Evolutionary conservation across 192 early-diverging fungal species (phyloP).

Genomic region (Entomortierella lignicola): DNA sequence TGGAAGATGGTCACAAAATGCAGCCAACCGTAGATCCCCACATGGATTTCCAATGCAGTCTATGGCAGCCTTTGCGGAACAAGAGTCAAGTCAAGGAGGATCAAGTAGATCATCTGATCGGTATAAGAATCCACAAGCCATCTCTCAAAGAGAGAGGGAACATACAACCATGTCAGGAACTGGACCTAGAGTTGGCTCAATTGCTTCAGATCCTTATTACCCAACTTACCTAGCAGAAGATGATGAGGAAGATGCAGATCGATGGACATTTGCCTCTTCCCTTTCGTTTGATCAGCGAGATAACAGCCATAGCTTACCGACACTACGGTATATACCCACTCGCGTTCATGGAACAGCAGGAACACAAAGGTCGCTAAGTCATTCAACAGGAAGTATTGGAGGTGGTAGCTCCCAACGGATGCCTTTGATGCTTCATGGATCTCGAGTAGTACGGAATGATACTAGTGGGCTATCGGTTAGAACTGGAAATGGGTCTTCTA

Average conservation of each 20-base stretch:
- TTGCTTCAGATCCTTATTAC: conserved; percentile 46
- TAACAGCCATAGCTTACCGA: conserved; percentile 31
- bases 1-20: conserved; percentile 8
- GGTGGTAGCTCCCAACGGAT: conserved; percentile 24
- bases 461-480: conserved; percentile 32
- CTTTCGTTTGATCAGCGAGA: conserved; percentile 50
- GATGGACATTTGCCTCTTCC: conserved; percentile 57
- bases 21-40: conserved; percentile 4
- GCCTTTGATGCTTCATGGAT: conserved; percentile 26
- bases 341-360: conserved; percentile 29
- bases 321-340: conserved; percentile 51
- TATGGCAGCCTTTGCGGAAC: conserved; percentile 13
- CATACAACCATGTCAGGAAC: neutral
- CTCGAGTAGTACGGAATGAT: neutral
- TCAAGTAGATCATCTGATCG: conserved; percentile 36
- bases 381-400: conserved; percentile 45
- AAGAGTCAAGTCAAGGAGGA: conserved; percentile 8
- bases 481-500: conserved; percentile 31
- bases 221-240: conserved; percentile 48
- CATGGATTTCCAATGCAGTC: conserved; percentile 39
- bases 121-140: conserved; percentile 3
- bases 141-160: conserved; percentile 3
- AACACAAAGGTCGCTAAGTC: conserved; percentile 35
- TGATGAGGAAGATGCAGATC: conserved; percentile 56
- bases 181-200: conserved; percentile 23